Conservation (phyloP, 805 yeast genomes). For the baker's yeast (Saccharomyces cerevisiae) region DNA sequence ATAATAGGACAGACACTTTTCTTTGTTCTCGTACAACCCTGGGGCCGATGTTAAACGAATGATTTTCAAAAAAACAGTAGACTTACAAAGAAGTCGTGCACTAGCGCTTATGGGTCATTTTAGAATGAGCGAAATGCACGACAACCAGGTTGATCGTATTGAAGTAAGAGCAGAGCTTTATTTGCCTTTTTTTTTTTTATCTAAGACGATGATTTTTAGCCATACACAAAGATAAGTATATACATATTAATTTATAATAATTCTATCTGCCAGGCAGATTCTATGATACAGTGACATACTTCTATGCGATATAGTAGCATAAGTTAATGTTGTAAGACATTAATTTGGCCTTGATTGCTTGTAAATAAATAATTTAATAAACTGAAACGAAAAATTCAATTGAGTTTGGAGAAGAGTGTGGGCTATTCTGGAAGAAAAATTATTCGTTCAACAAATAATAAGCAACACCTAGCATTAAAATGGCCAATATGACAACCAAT, state of each 20-base stretch:
- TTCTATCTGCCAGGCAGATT: neutral
- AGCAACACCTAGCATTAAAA: conserved; percentile 23
- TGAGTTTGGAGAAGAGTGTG: neutral
- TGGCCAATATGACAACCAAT: conserved; percentile 77
- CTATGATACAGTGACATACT: neutral
- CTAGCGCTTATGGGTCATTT: neutral
- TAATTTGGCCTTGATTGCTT: neutral
- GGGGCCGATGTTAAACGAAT: neutral
- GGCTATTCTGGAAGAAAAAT: neutral
- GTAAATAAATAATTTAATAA: neutral
- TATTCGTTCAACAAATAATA: conserved; percentile 22
- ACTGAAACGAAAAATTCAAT: neutral
- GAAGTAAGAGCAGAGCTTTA: neutral
- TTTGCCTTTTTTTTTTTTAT: neutral
- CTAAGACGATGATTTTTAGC: neutral
- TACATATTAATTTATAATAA: neutral
- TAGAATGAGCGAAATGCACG: neutral
- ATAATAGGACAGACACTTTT: neutral
- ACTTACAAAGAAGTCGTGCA: neutral
- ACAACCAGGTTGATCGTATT: neutral
- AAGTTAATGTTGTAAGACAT: neutral
- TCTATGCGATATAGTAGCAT: neutral
- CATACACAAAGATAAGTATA: neutral
- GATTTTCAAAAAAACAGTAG: neutral
- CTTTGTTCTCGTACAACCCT: neutral